Conservation (phyloP, 139 green algal genomes). For the Chlamydomonas asymmetrica region DNA sequence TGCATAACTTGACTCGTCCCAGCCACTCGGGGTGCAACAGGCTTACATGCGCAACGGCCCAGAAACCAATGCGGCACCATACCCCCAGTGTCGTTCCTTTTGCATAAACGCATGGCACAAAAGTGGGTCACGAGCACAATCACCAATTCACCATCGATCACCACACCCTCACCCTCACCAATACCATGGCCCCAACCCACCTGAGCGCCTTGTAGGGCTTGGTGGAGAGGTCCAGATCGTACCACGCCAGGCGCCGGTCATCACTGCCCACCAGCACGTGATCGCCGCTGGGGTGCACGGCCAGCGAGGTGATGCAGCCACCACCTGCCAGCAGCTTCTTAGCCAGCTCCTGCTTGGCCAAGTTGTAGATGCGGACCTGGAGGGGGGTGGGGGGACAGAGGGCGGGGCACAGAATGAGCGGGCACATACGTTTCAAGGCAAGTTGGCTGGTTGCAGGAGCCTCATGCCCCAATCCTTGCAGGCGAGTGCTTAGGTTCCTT, state of each 20-base stretch:
- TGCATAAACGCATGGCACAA: not conserved
- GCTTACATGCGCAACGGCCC: too few species aligned
- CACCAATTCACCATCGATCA: not conserved
- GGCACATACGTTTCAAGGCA: too few species aligned
- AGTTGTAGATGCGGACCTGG: constrained; percentile 91
- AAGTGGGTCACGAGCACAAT: not conserved
- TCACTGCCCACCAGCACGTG: constrained; percentile 89
- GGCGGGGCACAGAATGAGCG: not conserved
- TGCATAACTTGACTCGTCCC: too few species aligned
- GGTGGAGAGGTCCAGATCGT: constrained; percentile 93
- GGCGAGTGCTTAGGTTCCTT: too few species aligned
- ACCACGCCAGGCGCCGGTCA: constrained; percentile 90
- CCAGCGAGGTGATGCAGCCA: constrained; percentile 82
- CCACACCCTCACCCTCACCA: not conserved
- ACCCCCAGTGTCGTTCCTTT: too few species aligned
- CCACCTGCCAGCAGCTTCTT: constrained; percentile 89
- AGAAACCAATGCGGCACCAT: not conserved
- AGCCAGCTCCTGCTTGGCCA: constrained; percentile 86
- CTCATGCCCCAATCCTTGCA: too few species aligned
- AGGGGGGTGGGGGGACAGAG: not conserved
- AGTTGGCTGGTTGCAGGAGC: too few species aligned
- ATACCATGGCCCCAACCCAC: not conserved
- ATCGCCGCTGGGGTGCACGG: constrained; percentile 88
- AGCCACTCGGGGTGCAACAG: too few species aligned
- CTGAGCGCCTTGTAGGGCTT: constrained; percentile 90